Evolutionary conservation across 2,329 filamentous ascomycete genomes (phyloP).

Genomic region (Microcyclospora tardicrescens): DNA sequence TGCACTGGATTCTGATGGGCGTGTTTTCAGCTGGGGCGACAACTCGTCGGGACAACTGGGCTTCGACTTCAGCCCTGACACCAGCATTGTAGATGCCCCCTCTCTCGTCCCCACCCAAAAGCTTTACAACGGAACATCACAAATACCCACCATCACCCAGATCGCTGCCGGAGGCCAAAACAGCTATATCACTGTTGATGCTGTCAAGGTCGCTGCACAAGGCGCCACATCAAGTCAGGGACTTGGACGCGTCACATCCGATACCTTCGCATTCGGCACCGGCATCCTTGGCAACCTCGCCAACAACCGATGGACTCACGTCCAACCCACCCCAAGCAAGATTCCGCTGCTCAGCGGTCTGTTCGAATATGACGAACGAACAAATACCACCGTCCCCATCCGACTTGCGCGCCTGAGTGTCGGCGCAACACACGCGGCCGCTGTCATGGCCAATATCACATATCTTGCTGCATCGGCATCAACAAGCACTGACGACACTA

Average conservation of each 20-base stretch:
- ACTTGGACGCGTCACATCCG: conserved; percentile 49
- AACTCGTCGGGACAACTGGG: conserved; percentile 86
- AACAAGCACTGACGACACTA: conserved; percentile 52
- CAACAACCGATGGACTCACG: conserved; percentile 79
- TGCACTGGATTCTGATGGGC: conserved; percentile 60
- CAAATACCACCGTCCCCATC: conserved; percentile 59
- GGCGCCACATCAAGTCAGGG: conserved; percentile 16
- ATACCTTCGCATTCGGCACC: conserved; percentile 77
- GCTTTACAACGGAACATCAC: conserved; percentile 56
- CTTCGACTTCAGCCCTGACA: conserved; percentile 53
- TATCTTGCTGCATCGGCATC: conserved; percentile 34
- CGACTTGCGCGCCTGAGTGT: conserved; percentile 59
- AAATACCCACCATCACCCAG: conserved; percentile 54
- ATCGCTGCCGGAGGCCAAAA: conserved; percentile 79
- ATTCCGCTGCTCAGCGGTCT: conserved; percentile 73
- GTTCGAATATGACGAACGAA: conserved; percentile 72
- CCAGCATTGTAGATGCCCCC: conserved; percentile 54
- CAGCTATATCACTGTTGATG: conserved; percentile 78
- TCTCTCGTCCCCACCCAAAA: conserved; percentile 55
- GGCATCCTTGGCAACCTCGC: conserved; percentile 76
- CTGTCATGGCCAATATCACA: conserved; percentile 69
- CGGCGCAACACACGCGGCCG: conserved; percentile 68
- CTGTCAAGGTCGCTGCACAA: conserved; percentile 43
- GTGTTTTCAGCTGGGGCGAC: conserved; percentile 78
- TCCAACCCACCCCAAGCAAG: conserved; percentile 64